Evolutionary conservation across 371 early-diverging fungal genomes (phyloP).

Genomic region (Batkoa obscura): DNA sequence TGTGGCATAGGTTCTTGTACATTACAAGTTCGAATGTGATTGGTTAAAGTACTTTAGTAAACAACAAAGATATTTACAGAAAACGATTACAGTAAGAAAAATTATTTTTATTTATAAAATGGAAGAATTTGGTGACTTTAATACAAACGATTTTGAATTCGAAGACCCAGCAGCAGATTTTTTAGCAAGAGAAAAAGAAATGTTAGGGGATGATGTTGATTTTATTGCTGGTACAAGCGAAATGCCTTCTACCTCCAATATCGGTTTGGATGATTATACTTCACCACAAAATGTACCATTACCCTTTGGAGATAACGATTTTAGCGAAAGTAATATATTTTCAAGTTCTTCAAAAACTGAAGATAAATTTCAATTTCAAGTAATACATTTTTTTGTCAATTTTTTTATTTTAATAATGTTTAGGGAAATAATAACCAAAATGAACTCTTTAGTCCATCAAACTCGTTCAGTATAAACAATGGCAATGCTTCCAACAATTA

Average conservation of each 20-base stretch:
- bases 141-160: background rate
- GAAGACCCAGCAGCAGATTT: constrained; percentile 79
- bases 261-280: background rate
- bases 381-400: no score
- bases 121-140: constrained; percentile 2
- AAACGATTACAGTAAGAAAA: no score
- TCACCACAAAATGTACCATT: background rate
- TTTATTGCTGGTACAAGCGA: constrained; percentile 6
- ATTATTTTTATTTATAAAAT: background rate
- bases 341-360: background rate
- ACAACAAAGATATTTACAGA: no score
- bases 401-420: no score
- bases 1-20: no score
- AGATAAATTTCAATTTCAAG: background rate
- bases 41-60: no score
- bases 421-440: no score
- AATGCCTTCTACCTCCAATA: background rate
- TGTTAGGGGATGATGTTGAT: constrained; percentile 60
- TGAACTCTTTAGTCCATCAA: no score
- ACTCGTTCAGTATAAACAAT: no score
- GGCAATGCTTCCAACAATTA: no score
- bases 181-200: constrained; percentile 76
- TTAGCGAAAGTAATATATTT: background rate
- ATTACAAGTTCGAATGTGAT: no score
- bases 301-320: background rate